phyloP scores from a whole-genome alignment of 768 basidiomycete genomes.

The Pisolithus microcarpus region DNA sequence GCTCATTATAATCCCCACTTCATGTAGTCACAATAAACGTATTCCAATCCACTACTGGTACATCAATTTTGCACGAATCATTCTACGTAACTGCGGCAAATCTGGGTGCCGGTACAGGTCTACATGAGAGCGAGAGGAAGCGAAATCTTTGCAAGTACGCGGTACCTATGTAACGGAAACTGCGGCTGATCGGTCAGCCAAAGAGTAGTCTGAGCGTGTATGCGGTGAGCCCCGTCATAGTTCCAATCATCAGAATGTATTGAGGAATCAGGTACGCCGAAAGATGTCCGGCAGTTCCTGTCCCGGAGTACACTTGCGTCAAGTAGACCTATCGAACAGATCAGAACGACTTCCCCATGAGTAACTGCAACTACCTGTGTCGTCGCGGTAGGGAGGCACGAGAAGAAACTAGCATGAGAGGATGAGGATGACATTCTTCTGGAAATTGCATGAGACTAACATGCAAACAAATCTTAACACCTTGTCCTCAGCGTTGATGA shows the following conservation, averaged over 20 bases:
- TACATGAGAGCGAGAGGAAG: too few relatives aligned
- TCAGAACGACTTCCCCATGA: background rate
- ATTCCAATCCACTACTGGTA: too few relatives aligned
- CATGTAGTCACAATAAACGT: too few relatives aligned
- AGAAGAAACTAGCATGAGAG: too few relatives aligned
- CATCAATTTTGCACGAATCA: too few relatives aligned
- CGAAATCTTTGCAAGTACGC: too few relatives aligned
- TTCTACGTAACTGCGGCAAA: too few relatives aligned
- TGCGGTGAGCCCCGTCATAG: constrained; percentile 32
- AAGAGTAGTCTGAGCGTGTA: constrained; percentile 33
- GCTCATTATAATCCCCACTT: too few relatives aligned
- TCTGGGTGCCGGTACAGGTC: too few relatives aligned
- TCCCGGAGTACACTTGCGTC: constrained; percentile 61
- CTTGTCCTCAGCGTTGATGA: constrained; percentile 46
- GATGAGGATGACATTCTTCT: too few relatives aligned
- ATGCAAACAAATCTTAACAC: constrained; percentile 64
- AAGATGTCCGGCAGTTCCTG: constrained; percentile 55
- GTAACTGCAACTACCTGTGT: constrained; percentile 37
- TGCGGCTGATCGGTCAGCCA: constrained; percentile 7
- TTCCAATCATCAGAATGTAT: constrained; percentile 34
- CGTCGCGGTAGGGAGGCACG: constrained; percentile 10
- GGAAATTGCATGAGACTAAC: constrained; percentile 31
- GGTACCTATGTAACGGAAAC: too few relatives aligned
- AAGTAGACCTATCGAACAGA: constrained; percentile 41
- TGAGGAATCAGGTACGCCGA: constrained; percentile 59